A percentile compares a stretch with the other conserved stretches of the same genome.
These are phyloP conservation scores for Cochlearia excelsa DNA, from an alignment of 345 rosid genomes.

Conservation along the genomic window DNA sequence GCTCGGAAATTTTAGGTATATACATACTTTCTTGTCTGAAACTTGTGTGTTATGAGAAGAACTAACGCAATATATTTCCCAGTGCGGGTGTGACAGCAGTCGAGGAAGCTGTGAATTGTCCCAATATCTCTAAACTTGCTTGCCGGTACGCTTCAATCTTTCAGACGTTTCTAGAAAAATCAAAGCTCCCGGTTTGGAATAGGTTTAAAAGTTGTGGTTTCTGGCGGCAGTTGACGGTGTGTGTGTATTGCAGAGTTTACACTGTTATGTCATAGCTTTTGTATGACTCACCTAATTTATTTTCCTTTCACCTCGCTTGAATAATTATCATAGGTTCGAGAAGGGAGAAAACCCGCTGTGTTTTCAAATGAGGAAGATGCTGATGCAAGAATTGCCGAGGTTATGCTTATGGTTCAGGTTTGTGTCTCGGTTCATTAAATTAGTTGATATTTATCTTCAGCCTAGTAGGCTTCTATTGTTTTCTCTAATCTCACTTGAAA, in stretches of 20 bases:
- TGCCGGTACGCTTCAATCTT: slow-evolving; percentile 70
- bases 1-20: slow-evolving; percentile 90
- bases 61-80: slow-evolving; percentile 27
- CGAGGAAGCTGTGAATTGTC: slow-evolving; percentile 83
- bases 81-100: slow-evolving; percentile 98
- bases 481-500: slow-evolving; percentile 6
- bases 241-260: slow-evolving; percentile 22
- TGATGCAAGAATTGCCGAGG: slow-evolving; percentile 58
- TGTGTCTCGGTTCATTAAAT: slow-evolving; percentile 25
- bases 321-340: slow-evolving; percentile 63
- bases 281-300: neutral
- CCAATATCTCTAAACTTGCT: slow-evolving; percentile 78
- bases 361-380: slow-evolving; percentile 44
- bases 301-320: slow-evolving; percentile 5
- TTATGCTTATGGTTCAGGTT: slow-evolving; percentile 97
- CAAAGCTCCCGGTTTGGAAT: slow-evolving; percentile 83
- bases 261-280: slow-evolving; percentile 11
- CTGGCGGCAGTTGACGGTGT: slow-evolving; percentile 94
- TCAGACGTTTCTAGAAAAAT: slow-evolving; percentile 69
- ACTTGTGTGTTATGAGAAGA: slow-evolving; percentile 8
- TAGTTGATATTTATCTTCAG: neutral
- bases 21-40: slow-evolving; percentile 18
- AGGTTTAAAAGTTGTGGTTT: slow-evolving; percentile 81
- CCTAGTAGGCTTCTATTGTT: slow-evolving; percentile 5
- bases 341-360: slow-evolving; percentile 65